phyloP scores from a whole-genome alignment of 1,139 yeast genomes.

The Zygoascus hellenicus region DNA sequence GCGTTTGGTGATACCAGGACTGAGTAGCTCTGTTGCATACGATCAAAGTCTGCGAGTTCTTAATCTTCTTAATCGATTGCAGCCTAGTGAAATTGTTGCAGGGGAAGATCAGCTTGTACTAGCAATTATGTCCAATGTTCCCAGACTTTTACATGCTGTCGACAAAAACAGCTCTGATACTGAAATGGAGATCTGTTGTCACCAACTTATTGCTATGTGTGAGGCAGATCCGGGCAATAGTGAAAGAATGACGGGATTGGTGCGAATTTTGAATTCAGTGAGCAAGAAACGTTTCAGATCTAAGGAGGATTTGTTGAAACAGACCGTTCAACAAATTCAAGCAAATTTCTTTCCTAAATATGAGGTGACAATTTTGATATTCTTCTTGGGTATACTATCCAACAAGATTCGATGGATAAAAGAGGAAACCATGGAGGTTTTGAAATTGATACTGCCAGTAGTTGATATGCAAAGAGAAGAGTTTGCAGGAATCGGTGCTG shows the following conservation, averaged over 20 bases:
- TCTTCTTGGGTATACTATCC: conserved; percentile 70
- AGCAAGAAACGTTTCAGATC: conserved; percentile 77
- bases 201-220: conserved; percentile 53
- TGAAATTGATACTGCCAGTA: conserved; percentile 68
- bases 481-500: conserved; percentile 90
- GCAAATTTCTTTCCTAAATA: conserved; percentile 66
- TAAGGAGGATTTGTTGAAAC: conserved; percentile 81
- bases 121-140: conserved; percentile 72
- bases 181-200: conserved; percentile 24
- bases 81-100: conserved; percentile 74
- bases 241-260: conserved; percentile 51
- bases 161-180: conserved; percentile 46
- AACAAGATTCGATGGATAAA: conserved; percentile 77
- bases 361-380: conserved; percentile 69
- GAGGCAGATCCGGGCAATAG: conserved; percentile 26
- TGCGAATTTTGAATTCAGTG: conserved; percentile 71
- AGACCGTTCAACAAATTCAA: conserved; percentile 64
- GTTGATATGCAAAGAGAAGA: conserved; percentile 75
- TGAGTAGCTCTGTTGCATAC: conserved; percentile 74
- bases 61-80: conserved; percentile 61
- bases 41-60: conserved; percentile 70
- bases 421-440: conserved; percentile 66
- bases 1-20: conserved; percentile 68
- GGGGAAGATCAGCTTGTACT: conserved; percentile 62
- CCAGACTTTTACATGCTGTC: conserved; percentile 76